Percentiles rank a stretch among this genome's conserved stretches.
Conservation (phyloP, 2,329 filamentous ascomycete genomes). For the Akanthomyces muscarius region DNA sequence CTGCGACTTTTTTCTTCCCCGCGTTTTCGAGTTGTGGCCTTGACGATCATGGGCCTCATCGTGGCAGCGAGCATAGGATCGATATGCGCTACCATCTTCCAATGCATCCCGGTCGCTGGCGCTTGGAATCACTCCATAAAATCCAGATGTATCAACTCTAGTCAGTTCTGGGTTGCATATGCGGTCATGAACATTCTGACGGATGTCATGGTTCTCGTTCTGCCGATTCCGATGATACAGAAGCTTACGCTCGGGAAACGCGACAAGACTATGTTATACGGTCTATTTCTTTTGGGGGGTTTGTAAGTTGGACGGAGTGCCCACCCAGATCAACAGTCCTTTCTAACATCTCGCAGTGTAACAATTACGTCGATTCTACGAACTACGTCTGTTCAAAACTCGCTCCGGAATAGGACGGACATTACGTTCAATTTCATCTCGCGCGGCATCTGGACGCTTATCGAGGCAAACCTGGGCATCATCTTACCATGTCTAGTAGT, state of each 20-base stretch:
- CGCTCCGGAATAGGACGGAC: slow-evolving; percentile 31
- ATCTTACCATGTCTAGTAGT: slow-evolving; percentile 35
- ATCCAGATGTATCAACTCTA: slow-evolving; percentile 40
- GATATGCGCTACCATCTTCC: slow-evolving; percentile 40
- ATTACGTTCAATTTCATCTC: slow-evolving; percentile 26
- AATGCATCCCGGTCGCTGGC: slow-evolving; percentile 42
- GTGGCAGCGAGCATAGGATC: slow-evolving; percentile 39
- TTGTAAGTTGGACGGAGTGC: slow-evolving; percentile 27
- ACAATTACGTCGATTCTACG: slow-evolving; percentile 36
- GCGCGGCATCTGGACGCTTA: slow-evolving; percentile 31
- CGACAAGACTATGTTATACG: slow-evolving; percentile 33
- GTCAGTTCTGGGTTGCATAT: slow-evolving; percentile 43
- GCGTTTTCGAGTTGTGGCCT: slow-evolving; percentile 37
- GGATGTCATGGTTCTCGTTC: slow-evolving; percentile 33
- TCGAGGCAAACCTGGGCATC: slow-evolving; percentile 36
- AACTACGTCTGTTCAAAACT: slow-evolving; percentile 32
- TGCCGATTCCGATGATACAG: slow-evolving; percentile 34
- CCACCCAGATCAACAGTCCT: no score
- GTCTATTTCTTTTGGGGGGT: slow-evolving; percentile 36
- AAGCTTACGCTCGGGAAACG: slow-evolving; percentile 29
- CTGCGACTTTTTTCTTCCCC: slow-evolving; percentile 45
- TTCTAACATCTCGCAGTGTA: slow-evolving; percentile 21
- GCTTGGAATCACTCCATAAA: slow-evolving; percentile 38
- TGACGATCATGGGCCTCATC: slow-evolving; percentile 37
- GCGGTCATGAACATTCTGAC: slow-evolving; percentile 37